Evolutionary conservation across 768 basidiomycete genomes (phyloP), one percentile per base, ranked within the genome.

Genomic region (Solioccasus polychromus): DNA sequence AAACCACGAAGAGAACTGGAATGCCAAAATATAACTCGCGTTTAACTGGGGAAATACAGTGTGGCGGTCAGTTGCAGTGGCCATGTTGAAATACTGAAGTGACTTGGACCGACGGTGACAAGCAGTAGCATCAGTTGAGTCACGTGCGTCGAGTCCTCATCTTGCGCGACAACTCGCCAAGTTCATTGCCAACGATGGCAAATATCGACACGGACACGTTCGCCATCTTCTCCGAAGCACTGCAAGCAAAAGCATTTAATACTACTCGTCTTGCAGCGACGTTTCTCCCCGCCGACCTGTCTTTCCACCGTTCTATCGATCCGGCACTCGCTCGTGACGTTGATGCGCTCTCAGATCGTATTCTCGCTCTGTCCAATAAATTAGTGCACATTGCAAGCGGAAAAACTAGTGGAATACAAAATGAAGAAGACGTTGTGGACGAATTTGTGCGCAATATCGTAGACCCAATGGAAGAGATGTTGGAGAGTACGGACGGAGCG

Each of bases 241-340:
- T 90, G 5, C 89, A 90, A 59, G 66, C 68, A 1, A 66, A 75
- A 9, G 84, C 82, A 0, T 73, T 90, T 11, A 74, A 76, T 35
- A 73, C 84, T 8, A 88, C 86, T 3, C 75, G 80, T 42, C 69
- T 74, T 39, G 77, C 87, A 0, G 78, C 77, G 2, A 68, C 70
- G 2, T 55, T 53, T n/a, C 70, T 91, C 3, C 85, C 92, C 3
- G 51, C 71, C 12, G 94, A 97, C 68, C 71, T 98, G 45, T 68
- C 74, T n/a, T 97, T 93, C 65, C 90, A 96, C 67, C 85, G 90
- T 19, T 88, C 93, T 2, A 79, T 98, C 51, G 86, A 94, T 63
- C 66, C 77, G 4, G 71, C 67, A 2, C 74, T 96, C 43, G 85
- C 84, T 2, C 71, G 71, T 43, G 78, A 83, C 32, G 66, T 96